Percentiles rank a stretch among this genome's conserved stretches.
Evolutionary conservation across 306 rosid species (phyloP).

Genomic region (Vigna unguiculata): DNA sequence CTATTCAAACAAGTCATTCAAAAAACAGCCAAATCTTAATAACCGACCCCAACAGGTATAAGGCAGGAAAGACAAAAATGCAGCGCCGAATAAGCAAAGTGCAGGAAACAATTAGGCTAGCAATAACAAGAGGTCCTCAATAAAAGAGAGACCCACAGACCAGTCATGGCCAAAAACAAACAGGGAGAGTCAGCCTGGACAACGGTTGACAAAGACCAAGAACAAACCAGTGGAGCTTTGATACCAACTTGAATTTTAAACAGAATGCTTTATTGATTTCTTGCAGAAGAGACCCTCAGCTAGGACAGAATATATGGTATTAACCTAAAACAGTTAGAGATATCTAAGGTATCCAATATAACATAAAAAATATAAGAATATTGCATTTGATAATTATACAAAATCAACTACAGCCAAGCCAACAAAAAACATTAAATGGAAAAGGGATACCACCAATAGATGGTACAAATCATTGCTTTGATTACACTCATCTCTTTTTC

Average conservation of each 20-base stretch:
- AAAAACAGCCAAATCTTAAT: background rate
- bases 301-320: background rate
- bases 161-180: background rate
- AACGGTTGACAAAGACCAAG: background rate
- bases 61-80: background rate
- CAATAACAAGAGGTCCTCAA: background rate
- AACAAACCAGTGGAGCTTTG: background rate
- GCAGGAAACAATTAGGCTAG: background rate
- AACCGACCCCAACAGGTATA: background rate
- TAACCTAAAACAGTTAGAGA: background rate
- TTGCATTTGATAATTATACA: background rate
- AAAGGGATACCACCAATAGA: conserved; percentile 10
- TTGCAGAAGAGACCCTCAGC: background rate
- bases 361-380: background rate
- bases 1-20: background rate
- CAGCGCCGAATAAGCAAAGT: background rate
- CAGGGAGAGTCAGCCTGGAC: background rate
- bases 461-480: background rate
- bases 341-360: background rate
- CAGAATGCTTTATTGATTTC: background rate
- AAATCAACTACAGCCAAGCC: background rate
- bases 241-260: background rate
- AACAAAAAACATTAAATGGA: conserved; percentile 35
- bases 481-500: background rate
- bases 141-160: background rate